Evolutionary conservation across 2,329 filamentous ascomycete species (phyloP).

Genomic region (Tothia fuscella): DNA sequence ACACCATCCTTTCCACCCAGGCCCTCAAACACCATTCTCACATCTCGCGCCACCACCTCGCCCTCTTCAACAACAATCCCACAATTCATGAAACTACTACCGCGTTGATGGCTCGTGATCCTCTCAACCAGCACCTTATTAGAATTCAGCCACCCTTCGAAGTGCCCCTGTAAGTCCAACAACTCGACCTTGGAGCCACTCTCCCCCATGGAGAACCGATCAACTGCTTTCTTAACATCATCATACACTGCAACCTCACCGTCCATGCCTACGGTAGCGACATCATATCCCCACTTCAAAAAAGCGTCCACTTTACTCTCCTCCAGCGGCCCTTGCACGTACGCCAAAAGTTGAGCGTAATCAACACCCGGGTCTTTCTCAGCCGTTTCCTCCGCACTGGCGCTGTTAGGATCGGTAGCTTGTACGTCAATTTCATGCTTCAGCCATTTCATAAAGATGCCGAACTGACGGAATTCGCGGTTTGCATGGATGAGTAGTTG

Average conservation of each 20-base stretch:
- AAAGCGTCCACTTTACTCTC: conserved; percentile 54
- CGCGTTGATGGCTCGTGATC: conserved; percentile 32
- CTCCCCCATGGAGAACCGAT: not conserved
- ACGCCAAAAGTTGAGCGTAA: conserved; percentile 58
- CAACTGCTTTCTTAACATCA: conserved; percentile 3
- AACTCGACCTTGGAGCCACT: not conserved
- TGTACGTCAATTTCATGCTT: conserved; percentile 71
- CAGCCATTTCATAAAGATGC: conserved; percentile 72
- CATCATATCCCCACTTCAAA: conserved; percentile 33
- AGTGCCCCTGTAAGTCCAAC: conserved; percentile 6
- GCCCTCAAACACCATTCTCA: conserved; percentile 43
- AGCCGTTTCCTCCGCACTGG: conserved; percentile 54
- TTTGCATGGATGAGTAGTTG: conserved; percentile 59
- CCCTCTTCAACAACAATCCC: conserved; percentile 39
- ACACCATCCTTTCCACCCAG: conserved; percentile 10
- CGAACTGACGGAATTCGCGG: conserved; percentile 67
- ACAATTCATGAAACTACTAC: conserved; percentile 54
- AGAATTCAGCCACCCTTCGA: conserved; percentile 6
- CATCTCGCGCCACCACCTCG: conserved; percentile 35
- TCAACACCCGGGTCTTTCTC: conserved; percentile 71
- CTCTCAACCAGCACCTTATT: conserved; percentile 18
- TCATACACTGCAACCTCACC: too few relatives aligned
- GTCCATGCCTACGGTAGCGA: too few relatives aligned
- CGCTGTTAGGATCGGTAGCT: conserved; percentile 47
- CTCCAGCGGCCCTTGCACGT: conserved; percentile 60